Evolutionary conservation across 2,329 filamentous ascomycete species (phyloP).

Genomic region (Bertia moriformis): DNA sequence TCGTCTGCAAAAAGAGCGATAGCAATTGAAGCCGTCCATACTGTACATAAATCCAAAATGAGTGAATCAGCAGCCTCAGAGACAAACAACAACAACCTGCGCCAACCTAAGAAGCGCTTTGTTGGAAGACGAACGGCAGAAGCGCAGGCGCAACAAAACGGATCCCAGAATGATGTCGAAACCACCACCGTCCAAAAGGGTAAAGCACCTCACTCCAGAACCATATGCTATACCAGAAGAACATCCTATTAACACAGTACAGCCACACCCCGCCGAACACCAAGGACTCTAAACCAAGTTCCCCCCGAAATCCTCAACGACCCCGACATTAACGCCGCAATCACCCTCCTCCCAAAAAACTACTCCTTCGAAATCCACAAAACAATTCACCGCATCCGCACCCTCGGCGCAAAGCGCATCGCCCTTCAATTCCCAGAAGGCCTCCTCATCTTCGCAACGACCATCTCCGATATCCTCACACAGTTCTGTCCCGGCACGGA

Average conservation of each 20-base stretch:
- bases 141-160: conserved; percentile 24
- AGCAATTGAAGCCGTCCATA: no score
- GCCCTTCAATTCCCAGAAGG: conserved; percentile 97
- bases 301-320: conserved; percentile 77
- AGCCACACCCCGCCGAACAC: conserved; percentile 54
- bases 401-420: conserved; percentile 63
- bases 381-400: conserved; percentile 85
- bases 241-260: conserved; percentile 21
- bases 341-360: conserved; percentile 77
- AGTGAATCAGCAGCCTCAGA: no score
- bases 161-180: conserved; percentile 9
- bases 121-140: conserved; percentile 67
- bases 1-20: no score
- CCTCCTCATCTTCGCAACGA: conserved; percentile 86
- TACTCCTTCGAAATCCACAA: conserved; percentile 98
- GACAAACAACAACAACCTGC: not conserved
- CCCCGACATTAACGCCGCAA: conserved; percentile 71
- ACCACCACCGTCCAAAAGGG: not conserved
- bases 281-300: conserved; percentile 79
- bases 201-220: not conserved
- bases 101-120: conserved; percentile 78
- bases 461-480: conserved; percentile 88
- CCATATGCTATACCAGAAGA: conserved; percentile 10
- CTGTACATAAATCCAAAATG: no score
- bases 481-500: conserved; percentile 86